phyloP scores from a whole-genome alignment of 257 asterid species.

The Cynanchum wilfordii region DNA sequence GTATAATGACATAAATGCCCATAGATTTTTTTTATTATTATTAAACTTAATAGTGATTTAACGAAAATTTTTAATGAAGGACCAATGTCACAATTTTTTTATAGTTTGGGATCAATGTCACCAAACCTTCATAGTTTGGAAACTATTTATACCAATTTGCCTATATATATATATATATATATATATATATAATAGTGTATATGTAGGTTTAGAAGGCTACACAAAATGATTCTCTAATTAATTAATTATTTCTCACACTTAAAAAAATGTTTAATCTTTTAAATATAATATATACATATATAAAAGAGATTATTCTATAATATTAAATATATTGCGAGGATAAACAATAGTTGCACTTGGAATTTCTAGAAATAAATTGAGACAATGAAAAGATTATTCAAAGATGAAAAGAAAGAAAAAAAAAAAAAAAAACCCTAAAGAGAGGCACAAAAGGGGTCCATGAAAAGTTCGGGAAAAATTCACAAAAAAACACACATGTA shows the following conservation, averaged over 20 bases:
- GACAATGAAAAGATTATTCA: slow-evolving; percentile 1
- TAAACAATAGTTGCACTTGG: not conserved
- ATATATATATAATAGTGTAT: no score
- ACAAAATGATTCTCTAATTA: not conserved
- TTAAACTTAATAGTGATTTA: no score
- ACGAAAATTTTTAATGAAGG: no score
- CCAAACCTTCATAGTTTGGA: no score
- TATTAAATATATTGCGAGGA: not conserved
- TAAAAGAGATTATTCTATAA: not conserved
- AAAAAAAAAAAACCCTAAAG: not conserved
- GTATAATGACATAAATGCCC: no score
- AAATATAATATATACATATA: not conserved
- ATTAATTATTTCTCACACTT: not conserved
- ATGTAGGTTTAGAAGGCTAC: not conserved
- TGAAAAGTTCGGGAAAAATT: not conserved
- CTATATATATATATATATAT: no score
- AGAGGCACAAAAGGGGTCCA: slow-evolving; percentile 1
- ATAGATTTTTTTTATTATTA: no score
- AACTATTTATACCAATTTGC: no score
- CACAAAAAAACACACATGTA: not conserved
- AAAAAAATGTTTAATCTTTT: not conserved
- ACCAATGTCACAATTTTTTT: no score
- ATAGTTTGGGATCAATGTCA: no score
- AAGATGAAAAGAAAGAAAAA: not conserved
- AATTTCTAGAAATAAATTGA: slow-evolving; percentile 5